Base-by-base conservation (phyloP, 768 basidiomycete genomes). In the Tricholoma flavovirens region DNA sequence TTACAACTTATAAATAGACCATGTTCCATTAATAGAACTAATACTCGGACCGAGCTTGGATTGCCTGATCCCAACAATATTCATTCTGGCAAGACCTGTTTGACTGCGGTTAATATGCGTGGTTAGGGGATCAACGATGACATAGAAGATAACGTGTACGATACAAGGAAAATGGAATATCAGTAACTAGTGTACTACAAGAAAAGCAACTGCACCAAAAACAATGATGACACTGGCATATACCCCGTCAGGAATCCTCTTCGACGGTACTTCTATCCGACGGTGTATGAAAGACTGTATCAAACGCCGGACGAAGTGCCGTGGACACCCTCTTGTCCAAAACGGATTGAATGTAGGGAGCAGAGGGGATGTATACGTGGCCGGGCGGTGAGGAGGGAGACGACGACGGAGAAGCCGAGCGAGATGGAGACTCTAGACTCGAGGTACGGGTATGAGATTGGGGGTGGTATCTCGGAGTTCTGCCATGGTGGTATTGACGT, bases 311-410 rank as follows among this genome's bases (percentile, higher is more conserved):
- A 24, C 73, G 64, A 36, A 73, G 61, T 12, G 67, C 69, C 5
- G 72, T 75, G 6, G 71, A 72, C 49, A 75, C 73, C 21, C 66
- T 64, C 14, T 65, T 54, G 46, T 71, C 69, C 12, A 65, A 59
- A 14, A 67, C 59, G n/a, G 67, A 70, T 49, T 62, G 68, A 22
- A 67, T 54, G 52, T 68, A 71, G 1, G 69, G 69, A 5, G 66
- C 62, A 5, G 71, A 73, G 1, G 71, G 67, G 30, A 54, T 69
- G 38, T 73, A 74, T 10, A 60, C 58, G 33, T 59, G 60, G 12
- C 62, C 55, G 9, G 45, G 58, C 2, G 60, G 55, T 29, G 66
- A 57, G 1, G 65, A 59, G 32, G 59, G 51, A 4, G 46, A 30
- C n/a, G 17, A 17, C 5, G 67, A 61, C 4, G 61, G 56, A 0